Percentiles rank a stretch among this genome's conserved stretches.
Conservation (phyloP, 345 rosid species). For the Camelina hispida region DNA sequence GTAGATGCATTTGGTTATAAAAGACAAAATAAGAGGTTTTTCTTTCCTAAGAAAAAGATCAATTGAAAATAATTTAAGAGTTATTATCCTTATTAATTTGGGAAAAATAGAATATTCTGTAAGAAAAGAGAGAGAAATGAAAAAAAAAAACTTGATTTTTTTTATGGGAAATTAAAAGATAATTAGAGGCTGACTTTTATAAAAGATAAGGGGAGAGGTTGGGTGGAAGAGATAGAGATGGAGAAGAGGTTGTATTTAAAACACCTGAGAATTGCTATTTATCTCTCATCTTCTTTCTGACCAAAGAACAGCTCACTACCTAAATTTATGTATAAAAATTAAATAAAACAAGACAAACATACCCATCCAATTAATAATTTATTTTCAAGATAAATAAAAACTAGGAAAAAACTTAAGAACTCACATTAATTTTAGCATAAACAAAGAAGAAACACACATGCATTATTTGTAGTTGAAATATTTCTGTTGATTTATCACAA, state of each 20-base stretch:
- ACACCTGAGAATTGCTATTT: slow-evolving; percentile 46
- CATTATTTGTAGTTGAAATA: background rate
- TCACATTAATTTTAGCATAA: background rate
- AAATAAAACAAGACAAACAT: slow-evolving; percentile 39
- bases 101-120: slow-evolving; percentile 25
- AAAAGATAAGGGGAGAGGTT: slow-evolving; percentile 30
- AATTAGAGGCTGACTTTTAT: slow-evolving; percentile 38
- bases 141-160: background rate
- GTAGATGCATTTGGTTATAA: slow-evolving; percentile 31
- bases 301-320: slow-evolving; percentile 44
- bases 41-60: background rate
- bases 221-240: slow-evolving; percentile 45
- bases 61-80: background rate
- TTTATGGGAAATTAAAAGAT: slow-evolving; percentile 25
- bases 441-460: background rate
- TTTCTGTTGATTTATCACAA: background rate
- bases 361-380: slow-evolving; percentile 32
- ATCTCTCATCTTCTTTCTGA: slow-evolving; percentile 46
- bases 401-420: background rate
- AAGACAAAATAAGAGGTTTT: slow-evolving; percentile 29
- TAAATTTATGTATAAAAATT: background rate
- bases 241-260: slow-evolving; percentile 42
- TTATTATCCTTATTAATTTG: background rate
- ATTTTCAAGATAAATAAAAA: background rate
- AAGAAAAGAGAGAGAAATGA: background rate